Evolutionary conservation across 1,284 basidiomycete genomes (phyloP).

Genomic region (Malassezia sp.): DNA sequence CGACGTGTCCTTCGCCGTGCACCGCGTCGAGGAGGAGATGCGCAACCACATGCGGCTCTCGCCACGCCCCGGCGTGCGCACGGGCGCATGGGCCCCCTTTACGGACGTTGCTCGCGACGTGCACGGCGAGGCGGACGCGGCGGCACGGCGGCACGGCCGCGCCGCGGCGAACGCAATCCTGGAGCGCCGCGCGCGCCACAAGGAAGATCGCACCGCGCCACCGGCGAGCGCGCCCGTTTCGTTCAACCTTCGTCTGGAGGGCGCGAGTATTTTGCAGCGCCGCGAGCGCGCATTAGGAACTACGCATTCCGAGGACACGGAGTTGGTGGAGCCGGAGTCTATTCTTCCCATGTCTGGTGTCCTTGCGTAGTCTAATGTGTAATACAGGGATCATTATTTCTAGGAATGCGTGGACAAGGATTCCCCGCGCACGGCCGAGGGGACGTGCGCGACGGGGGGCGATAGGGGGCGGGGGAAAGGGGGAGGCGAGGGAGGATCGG

Average conservation of each 20-base stretch:
- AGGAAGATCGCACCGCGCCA: conserved; percentile 47
- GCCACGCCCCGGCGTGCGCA: conserved; percentile 48
- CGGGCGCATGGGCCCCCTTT: conserved; percentile 60
- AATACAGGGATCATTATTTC: too few relatives aligned
- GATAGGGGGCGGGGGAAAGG: too few relatives aligned
- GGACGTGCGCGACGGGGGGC: too few relatives aligned
- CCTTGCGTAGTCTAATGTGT: too few relatives aligned
- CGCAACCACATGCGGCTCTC: conserved; percentile 51
- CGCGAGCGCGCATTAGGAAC: conserved; percentile 25
- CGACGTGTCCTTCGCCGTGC: conserved; percentile 96
- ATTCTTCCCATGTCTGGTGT: too few relatives aligned
- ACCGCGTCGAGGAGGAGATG: conserved; percentile 97
- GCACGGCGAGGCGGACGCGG: conserved; percentile 33
- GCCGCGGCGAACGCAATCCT: conserved; percentile 40
- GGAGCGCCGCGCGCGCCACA: conserved; percentile 25
- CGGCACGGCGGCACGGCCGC: conserved; percentile 40
- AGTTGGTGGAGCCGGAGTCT: too few relatives aligned
- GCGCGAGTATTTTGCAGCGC: conserved; percentile 37
- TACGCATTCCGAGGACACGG: too few relatives aligned
- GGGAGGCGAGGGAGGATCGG: too few relatives aligned
- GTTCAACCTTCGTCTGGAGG: conserved; percentile 41
- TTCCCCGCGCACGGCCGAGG: too few relatives aligned
- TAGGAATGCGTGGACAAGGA: too few relatives aligned
- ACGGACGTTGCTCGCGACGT: conserved; percentile 52
- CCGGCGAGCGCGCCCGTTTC: too few relatives aligned